These are phyloP conservation scores for Galerina sulciceps DNA, from an alignment of 768 basidiomycete species.

Conservation along the genomic window DNA sequence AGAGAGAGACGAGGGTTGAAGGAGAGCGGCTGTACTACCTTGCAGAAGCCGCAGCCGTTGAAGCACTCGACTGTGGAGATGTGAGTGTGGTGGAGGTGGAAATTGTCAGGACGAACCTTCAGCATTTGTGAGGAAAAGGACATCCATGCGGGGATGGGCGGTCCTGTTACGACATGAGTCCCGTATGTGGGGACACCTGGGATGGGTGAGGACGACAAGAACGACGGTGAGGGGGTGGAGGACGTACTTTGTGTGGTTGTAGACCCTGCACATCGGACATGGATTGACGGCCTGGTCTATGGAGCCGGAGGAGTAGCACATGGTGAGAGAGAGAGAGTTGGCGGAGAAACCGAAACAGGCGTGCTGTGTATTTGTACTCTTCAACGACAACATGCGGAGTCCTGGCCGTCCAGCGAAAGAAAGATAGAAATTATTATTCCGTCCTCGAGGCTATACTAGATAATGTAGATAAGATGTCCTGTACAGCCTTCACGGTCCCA, in stretches of 20 bases:
- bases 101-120: conserved; percentile 68
- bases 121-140: conserved; percentile 84
- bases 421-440: conserved; percentile 8
- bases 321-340: conserved; percentile 39
- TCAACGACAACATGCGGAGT: conserved; percentile 35
- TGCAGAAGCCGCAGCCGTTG: conserved; percentile 90
- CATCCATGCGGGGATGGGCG: conserved; percentile 76
- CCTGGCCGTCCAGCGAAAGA: conserved; percentile 26
- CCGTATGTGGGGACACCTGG: conserved; percentile 76
- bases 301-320: conserved; percentile 78
- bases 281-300: conserved; percentile 66
- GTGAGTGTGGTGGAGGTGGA: conserved; percentile 8
- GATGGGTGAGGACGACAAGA: conserved; percentile 8
- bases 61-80: conserved; percentile 69
- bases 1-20: conserved; percentile 22
- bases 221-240: conserved; percentile 8
- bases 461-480: conserved; percentile 20
- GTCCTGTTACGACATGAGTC: conserved; percentile 78
- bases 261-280: conserved; percentile 89
- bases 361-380: conserved; percentile 23
- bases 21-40: conserved; percentile 49
- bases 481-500: conserved; percentile 12
- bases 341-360: conserved; percentile 23
- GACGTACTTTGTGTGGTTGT: conserved; percentile 63
- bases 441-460: conserved; percentile 16